Percentiles rank a stretch among this genome's conserved stretches.
Evolutionary conservation across 2,329 filamentous ascomycete genomes (phyloP).

Genomic region (Juglanconis sp.): DNA sequence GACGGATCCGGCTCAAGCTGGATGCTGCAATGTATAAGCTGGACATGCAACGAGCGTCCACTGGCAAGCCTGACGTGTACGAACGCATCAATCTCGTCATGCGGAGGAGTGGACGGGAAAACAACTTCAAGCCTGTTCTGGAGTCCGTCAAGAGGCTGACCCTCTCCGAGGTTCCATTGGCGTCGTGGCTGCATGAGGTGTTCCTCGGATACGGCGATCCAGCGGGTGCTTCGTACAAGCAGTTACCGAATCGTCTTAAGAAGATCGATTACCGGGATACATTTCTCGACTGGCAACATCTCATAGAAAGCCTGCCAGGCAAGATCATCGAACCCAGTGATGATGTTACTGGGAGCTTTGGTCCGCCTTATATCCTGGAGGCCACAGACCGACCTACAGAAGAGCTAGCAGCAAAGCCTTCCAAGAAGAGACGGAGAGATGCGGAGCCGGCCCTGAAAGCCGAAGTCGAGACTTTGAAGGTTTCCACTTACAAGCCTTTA

Average conservation of each 20-base stretch:
- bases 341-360: constrained; percentile 69
- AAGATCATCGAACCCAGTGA: constrained; percentile 79
- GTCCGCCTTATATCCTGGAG: constrained; percentile 84
- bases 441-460: constrained; percentile 63
- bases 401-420: constrained; percentile 53
- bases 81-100: constrained; percentile 81
- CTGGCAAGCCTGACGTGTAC: constrained; percentile 76
- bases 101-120: constrained; percentile 80
- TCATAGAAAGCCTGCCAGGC: constrained; percentile 84
- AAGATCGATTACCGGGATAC: constrained; percentile 90
- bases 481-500: constrained; percentile 84
- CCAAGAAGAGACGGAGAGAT: constrained; percentile 85
- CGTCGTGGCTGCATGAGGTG: constrained; percentile 91
- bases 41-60: constrained; percentile 64
- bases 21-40: constrained; percentile 74
- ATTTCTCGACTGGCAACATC: constrained; percentile 92
- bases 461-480: constrained; percentile 67
- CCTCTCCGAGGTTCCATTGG: constrained; percentile 79
- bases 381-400: constrained; percentile 53
- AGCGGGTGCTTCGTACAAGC: constrained; percentile 79
- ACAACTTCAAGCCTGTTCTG: constrained; percentile 93
- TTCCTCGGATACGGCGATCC: constrained; percentile 98
- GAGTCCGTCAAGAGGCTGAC: constrained; percentile 87
- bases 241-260: constrained; percentile 72
- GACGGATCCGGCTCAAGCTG: constrained; percentile 75